These are phyloP conservation scores for Colletotrichum abscissum DNA, from an alignment of 2,329 filamentous ascomycete species.

Conservation along the genomic window DNA sequence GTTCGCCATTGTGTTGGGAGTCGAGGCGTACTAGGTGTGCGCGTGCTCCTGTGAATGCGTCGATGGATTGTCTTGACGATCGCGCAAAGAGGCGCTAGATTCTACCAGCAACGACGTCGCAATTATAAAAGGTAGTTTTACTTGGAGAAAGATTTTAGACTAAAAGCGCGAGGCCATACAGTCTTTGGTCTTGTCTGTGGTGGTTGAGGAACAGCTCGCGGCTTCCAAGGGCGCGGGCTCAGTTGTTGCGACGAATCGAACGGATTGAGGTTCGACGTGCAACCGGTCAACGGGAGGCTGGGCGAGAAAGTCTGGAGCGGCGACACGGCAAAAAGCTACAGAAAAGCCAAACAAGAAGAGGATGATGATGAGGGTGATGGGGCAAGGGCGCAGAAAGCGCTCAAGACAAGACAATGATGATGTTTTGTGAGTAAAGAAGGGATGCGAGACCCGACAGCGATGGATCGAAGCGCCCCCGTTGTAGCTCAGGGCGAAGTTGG, in stretches of 20 bases:
- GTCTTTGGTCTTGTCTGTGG: conserved; percentile 1
- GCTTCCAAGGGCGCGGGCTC: conserved; percentile 4
- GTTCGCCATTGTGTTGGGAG: conserved; percentile 70
- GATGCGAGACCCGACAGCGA: conserved; percentile 34
- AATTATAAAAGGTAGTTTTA: conserved; percentile 5
- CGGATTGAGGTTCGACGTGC: conserved; percentile 33
- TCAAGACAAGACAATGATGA: conserved; percentile 25
- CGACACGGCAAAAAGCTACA: conserved; percentile 16
- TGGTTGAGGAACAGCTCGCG: not conserved
- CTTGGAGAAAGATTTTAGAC: not conserved
- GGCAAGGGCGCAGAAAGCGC: conserved; percentile 3
- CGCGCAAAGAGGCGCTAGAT: conserved; percentile 24
- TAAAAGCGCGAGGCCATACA: not conserved
- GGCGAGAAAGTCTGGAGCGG: conserved; percentile 17
- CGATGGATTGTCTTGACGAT: conserved; percentile 35
- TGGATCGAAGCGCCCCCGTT: conserved; percentile 34
- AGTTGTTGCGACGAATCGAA: conserved; percentile 24
- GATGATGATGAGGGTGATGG: not conserved
- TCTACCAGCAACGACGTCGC: not conserved
- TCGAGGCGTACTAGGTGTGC: conserved; percentile 1
- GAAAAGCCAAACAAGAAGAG: conserved; percentile 13
- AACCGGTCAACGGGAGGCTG: conserved; percentile 34
- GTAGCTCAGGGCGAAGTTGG: conserved; percentile 38
- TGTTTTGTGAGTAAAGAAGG: conserved; percentile 36
- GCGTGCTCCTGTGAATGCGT: conserved; percentile 35